A percentile compares a stretch with the other conserved stretches of the same genome.
These are phyloP conservation scores for Neurospora sp. DNA, from an alignment of 495 filamentous ascomycete genomes.

Conservation along the genomic window DNA sequence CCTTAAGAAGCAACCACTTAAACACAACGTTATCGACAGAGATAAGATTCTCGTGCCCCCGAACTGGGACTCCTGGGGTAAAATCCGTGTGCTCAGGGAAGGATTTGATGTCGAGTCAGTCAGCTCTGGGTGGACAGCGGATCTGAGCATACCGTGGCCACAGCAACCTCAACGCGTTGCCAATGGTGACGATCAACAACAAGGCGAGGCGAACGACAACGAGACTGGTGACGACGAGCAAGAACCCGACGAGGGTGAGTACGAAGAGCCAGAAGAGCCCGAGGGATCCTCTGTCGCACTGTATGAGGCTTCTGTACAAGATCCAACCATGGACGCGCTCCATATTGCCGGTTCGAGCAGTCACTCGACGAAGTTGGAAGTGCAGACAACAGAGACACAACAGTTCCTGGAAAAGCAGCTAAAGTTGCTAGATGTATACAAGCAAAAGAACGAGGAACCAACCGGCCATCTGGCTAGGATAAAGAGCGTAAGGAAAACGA, in stretches of 20 bases:
- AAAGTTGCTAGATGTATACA: slow-evolving; percentile 59
- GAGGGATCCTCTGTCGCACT: slow-evolving; percentile 52
- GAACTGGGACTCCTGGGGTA: slow-evolving; percentile 98
- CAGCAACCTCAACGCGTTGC: slow-evolving; percentile 1
- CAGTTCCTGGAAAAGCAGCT: slow-evolving; percentile 65
- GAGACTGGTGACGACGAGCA: slow-evolving; percentile 9
- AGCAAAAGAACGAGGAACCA: slow-evolving; percentile 50
- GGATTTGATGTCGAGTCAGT: slow-evolving; percentile 86
- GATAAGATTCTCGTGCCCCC: slow-evolving; percentile 90
- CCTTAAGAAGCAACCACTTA: slow-evolving; percentile 69
- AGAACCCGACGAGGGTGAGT: slow-evolving; percentile 17
- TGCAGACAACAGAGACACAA: slow-evolving; percentile 69
- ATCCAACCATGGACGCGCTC: slow-evolving; percentile 54
- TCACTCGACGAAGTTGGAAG: slow-evolving; percentile 49
- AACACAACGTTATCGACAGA: slow-evolving; percentile 91
- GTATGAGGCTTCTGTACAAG: slow-evolving; percentile 71
- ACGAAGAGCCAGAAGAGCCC: slow-evolving; percentile 11
- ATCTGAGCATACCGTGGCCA: slow-evolving; percentile 52
- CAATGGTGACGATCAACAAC: slow-evolving; percentile 2
- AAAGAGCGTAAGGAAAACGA: slow-evolving; percentile 25
- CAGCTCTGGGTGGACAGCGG: slow-evolving; percentile 73
- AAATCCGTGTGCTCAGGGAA: slow-evolving; percentile 88
- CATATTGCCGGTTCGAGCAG: slow-evolving; percentile 39
- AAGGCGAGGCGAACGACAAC: background rate
- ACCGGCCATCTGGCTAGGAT: slow-evolving; percentile 36